Conservation (phyloP, 441 rosid species). For the Biscutella laevigata region DNA sequence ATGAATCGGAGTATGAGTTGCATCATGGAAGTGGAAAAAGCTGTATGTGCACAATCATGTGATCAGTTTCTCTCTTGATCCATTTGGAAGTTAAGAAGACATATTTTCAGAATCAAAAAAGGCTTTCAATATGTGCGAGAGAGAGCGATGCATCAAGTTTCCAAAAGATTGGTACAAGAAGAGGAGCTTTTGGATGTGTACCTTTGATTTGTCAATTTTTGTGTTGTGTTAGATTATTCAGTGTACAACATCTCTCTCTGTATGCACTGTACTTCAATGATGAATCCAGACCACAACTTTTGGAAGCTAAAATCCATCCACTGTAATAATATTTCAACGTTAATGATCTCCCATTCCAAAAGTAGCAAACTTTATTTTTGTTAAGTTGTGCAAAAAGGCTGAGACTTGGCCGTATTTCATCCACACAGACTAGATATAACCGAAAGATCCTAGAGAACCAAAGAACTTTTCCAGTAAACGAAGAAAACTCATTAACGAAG, state of each 20-base stretch:
- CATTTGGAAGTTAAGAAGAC: neutral
- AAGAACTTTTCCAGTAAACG: too few species aligned
- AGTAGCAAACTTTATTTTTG: too few species aligned
- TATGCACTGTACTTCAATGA: conserved; percentile 11
- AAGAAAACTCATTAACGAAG: neutral
- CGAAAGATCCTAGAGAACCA: conserved; percentile 6
- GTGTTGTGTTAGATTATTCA: conserved; percentile 13
- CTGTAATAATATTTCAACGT: too few species aligned
- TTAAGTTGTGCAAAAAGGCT: conserved; percentile 8
- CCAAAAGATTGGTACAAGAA: conserved; percentile 22
- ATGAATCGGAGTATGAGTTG: conserved; percentile 61
- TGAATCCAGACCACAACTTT: conserved; percentile 24
- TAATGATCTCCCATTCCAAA: too few species aligned
- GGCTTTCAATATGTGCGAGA: too few species aligned
- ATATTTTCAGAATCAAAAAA: neutral
- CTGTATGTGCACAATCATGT: conserved; percentile 83
- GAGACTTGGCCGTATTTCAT: conserved; percentile 54
- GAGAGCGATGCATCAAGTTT: neutral
- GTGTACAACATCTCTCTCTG: conserved; percentile 15
- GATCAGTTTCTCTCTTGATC: neutral
- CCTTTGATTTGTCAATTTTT: conserved; percentile 24
- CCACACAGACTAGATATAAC: conserved; percentile 41
- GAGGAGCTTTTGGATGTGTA: conserved; percentile 22
- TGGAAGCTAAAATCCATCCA: neutral
- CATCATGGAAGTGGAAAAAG: conserved; percentile 54